A percentile compares a stretch with the other conserved stretches of the same genome.
These are phyloP conservation scores for Lonicera japonica DNA, from an alignment of 129 eudicot genomes.

Conservation along the genomic window DNA sequence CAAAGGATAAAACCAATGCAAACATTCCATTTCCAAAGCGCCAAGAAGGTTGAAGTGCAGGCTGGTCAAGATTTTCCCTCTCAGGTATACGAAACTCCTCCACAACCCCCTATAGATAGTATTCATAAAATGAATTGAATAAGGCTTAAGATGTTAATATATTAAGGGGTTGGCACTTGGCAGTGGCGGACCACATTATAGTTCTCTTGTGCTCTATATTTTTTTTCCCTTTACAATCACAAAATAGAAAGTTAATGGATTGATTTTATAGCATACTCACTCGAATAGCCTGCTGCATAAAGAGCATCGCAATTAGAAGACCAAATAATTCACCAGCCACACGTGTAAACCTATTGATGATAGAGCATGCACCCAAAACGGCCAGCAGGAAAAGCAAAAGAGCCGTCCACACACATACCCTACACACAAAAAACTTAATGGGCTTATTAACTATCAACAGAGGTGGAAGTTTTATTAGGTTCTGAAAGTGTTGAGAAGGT, in stretches of 20 bases:
- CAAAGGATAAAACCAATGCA: constrained; percentile 88
- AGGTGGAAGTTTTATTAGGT: constrained; percentile 9
- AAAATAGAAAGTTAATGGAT: neutral
- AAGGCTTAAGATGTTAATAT: too few species aligned
- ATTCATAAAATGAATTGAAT: neutral
- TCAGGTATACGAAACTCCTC: constrained; percentile 89
- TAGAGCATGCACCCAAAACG: constrained; percentile 90
- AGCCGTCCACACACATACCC: constrained; percentile 99
- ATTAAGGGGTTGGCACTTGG: too few species aligned
- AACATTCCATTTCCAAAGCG: constrained; percentile 98
- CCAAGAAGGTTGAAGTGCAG: constrained; percentile 80
- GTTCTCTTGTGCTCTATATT: too few species aligned
- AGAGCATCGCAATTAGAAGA: constrained; percentile 93
- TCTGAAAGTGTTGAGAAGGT: constrained; percentile 17
- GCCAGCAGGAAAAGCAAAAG: constrained; percentile 86
- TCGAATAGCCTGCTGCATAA: constrained; percentile 95
- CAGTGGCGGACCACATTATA: too few species aligned
- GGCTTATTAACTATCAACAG: constrained; percentile 8
- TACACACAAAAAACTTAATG: constrained; percentile 21
- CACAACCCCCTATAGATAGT: constrained; percentile 63
- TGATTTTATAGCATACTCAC: constrained; percentile 39
- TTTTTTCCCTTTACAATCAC: neutral
- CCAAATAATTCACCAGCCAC: constrained; percentile 96
- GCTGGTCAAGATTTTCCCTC: constrained; percentile 59
- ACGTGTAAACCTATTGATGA: constrained; percentile 91